Evolutionary conservation across 2,329 filamentous ascomycete genomes (phyloP).

Genomic region (Aurifilum marmelostoma): DNA sequence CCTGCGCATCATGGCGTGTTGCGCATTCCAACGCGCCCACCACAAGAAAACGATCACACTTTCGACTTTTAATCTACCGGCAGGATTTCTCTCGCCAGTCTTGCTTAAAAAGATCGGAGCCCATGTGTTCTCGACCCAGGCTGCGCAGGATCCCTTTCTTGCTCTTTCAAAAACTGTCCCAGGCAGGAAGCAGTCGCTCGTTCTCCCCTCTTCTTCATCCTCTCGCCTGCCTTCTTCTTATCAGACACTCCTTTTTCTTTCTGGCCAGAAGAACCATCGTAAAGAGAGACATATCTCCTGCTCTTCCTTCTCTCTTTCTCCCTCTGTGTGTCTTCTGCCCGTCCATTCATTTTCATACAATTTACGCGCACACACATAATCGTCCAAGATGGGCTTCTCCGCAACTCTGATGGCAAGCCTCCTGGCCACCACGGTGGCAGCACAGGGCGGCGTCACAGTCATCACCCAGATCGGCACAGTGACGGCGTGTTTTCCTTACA

Average conservation of each 20-base stretch:
- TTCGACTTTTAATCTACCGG: background rate
- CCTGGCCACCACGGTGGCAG: background rate
- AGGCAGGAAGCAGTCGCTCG: background rate
- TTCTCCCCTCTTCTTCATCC: background rate
- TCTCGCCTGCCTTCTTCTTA: background rate
- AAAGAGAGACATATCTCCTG: background rate
- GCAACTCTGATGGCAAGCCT: constrained; percentile 5
- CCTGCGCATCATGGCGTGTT: constrained; percentile 3
- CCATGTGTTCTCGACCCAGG: background rate
- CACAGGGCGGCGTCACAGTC: background rate
- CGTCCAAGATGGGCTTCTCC: constrained; percentile 5
- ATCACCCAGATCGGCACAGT: constrained; percentile 2
- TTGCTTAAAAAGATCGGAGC: constrained; percentile 3
- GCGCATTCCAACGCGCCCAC: constrained; percentile 11
- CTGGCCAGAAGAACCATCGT: background rate
- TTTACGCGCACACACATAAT: background rate
- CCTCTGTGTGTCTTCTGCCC: background rate
- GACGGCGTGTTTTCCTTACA: background rate
- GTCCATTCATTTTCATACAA: constrained; percentile 8
- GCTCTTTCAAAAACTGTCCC: constrained; percentile 2
- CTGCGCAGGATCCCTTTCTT: background rate
- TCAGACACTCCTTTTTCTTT: background rate
- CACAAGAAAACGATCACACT: background rate
- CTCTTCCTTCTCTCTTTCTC: background rate
- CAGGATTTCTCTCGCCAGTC: background rate